phyloP scores from a whole-genome alignment of 75 land plant species.

The Cupressus sempervirens region DNA sequence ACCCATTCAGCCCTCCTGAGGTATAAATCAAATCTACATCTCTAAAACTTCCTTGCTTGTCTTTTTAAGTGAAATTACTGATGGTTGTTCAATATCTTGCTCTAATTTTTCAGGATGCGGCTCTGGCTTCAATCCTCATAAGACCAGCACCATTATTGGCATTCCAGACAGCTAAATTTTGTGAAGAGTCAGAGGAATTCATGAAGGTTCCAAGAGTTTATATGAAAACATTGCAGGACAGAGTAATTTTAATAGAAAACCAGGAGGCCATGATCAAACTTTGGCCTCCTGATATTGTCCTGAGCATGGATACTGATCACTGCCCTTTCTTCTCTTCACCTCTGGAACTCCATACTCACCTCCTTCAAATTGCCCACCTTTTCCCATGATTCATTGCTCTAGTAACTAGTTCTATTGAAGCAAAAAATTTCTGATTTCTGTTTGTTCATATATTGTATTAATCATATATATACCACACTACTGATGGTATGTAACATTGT shows the following conservation, averaged over 20 bases:
- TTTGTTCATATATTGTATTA: neutral
- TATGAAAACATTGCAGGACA: constrained; percentile 27
- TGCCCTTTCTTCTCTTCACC: constrained; percentile 31
- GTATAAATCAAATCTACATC: neutral
- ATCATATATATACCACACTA: neutral
- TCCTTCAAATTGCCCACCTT: neutral
- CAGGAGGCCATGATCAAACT: constrained; percentile 12
- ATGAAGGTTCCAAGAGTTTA: constrained; percentile 26
- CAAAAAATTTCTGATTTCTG: neutral
- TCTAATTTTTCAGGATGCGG: constrained; percentile 21
- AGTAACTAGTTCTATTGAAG: neutral
- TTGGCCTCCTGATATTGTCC: constrained; percentile 17
- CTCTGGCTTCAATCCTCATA: constrained; percentile 21
- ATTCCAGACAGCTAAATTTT: constrained; percentile 13
- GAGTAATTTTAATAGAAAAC: neutral
- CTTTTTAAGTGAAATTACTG: neutral
- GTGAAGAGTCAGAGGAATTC: constrained; percentile 1
- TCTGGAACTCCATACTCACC: neutral
- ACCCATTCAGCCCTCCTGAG: constrained; percentile 12
- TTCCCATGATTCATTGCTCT: neutral
- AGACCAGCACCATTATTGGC: constrained; percentile 24
- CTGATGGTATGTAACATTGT: neutral
- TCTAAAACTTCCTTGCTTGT: neutral
- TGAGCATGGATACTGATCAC: constrained; percentile 21
- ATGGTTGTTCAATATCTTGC: neutral